Conservation (phyloP, 495 filamentous ascomycete species). For the Penicillium desertorum region DNA sequence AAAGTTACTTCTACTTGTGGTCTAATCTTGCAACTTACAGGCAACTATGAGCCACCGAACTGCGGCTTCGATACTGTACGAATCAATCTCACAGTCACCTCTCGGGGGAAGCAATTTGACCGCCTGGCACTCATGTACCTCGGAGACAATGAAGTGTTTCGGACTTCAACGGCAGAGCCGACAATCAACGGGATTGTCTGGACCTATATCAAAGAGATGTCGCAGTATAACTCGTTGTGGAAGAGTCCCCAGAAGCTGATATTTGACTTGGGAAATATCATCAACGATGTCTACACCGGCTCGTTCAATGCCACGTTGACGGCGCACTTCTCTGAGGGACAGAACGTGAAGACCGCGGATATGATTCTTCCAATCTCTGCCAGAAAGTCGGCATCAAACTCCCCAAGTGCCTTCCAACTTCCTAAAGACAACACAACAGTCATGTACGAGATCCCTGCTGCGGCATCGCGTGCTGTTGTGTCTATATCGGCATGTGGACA, state of each 20-base stretch:
- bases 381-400: neutral
- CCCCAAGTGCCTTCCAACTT: conserved; percentile 31
- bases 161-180: conserved; percentile 87
- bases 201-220: neutral
- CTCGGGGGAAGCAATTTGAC: conserved; percentile 75
- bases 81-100: conserved; percentile 80
- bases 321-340: neutral
- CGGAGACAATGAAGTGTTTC: conserved; percentile 76
- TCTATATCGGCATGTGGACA: conserved; percentile 79
- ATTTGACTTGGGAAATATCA: neutral
- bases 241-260: neutral
- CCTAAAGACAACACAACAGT: conserved; percentile 57
- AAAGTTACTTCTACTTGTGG: neutral
- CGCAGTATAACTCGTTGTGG: neutral
- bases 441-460: conserved; percentile 57
- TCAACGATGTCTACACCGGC: neutral
- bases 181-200: conserved; percentile 30
- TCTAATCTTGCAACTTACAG: conserved; percentile 34
- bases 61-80: conserved; percentile 76
- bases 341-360: neutral
- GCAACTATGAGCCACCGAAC: conserved; percentile 63
- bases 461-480: conserved; percentile 68
- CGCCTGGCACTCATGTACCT: conserved; percentile 78
- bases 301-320: neutral
- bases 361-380: neutral